Conservation (phyloP, 306 rosid genomes). For the Malus domestica region DNA sequence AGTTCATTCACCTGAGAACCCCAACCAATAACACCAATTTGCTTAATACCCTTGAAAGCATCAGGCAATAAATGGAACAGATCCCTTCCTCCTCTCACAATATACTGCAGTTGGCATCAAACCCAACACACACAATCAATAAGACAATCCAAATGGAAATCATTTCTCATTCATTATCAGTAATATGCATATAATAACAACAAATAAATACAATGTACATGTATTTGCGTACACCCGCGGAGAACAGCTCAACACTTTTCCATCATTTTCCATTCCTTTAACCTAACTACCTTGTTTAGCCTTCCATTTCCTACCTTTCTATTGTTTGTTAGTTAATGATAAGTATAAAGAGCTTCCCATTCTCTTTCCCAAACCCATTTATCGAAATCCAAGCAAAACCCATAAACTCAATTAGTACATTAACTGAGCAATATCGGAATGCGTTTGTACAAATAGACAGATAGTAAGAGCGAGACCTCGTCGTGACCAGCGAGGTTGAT, state of each 20-base stretch:
- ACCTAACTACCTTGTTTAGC: neutral
- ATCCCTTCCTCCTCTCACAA: constrained; percentile 90
- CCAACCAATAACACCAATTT: constrained; percentile 99
- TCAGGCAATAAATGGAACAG: constrained; percentile 79
- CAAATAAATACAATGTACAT: neutral
- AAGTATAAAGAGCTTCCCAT: neutral
- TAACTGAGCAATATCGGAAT: neutral
- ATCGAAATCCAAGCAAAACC: neutral
- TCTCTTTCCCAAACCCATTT: neutral
- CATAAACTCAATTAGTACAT: neutral
- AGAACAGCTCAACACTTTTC: neutral
- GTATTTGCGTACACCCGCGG: neutral
- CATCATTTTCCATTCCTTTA: neutral
- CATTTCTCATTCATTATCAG: neutral
- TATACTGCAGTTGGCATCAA: constrained; percentile 40
- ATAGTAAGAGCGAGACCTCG: constrained; percentile 37
- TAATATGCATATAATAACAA: neutral
- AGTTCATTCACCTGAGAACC: constrained; percentile 75
- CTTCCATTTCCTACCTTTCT: neutral
- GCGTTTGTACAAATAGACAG: neutral
- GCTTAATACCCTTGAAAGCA: constrained; percentile 85
- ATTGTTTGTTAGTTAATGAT: neutral
- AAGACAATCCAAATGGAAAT: neutral
- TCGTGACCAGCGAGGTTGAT: constrained; percentile 79
- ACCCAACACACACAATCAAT: neutral